Percentiles rank a stretch among this genome's conserved stretches.
phyloP scores from a whole-genome alignment of 225 moss, liverwort and hornwort genomes.

The Ulota crispa region DNA sequence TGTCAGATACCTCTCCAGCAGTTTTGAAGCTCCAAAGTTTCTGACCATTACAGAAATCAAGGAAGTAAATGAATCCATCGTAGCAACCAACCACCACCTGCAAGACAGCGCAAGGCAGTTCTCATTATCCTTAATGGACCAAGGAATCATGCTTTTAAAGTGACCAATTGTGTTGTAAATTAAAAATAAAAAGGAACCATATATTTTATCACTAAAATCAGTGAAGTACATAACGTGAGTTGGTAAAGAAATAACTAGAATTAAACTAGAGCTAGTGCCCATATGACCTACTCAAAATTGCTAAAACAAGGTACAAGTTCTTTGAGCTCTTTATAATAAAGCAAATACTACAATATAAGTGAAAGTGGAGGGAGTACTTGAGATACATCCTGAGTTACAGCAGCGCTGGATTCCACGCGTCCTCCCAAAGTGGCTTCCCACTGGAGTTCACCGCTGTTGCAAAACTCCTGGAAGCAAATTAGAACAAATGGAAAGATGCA shows the following conservation, averaged over 20 bases:
- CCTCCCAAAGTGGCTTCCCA: slow-evolving; percentile 47
- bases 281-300: too few relatives aligned
- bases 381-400: slow-evolving; percentile 38
- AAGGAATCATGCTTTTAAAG: too few relatives aligned
- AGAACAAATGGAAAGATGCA: background rate
- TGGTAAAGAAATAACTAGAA: too few relatives aligned
- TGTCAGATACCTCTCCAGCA: slow-evolving; percentile 41
- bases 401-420: slow-evolving; percentile 48
- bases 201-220: too few relatives aligned
- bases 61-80: slow-evolving; percentile 52
- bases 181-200: too few relatives aligned
- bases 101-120: background rate
- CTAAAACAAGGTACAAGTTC: background rate
- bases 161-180: too few relatives aligned
- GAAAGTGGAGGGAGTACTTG: slow-evolving; percentile 29
- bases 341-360: background rate
- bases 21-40: slow-evolving; percentile 50
- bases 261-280: too few relatives aligned
- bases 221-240: too few relatives aligned
- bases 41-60: slow-evolving; percentile 37
- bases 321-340: background rate
- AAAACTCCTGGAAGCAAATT: slow-evolving; percentile 6
- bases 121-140: background rate
- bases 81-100: slow-evolving; percentile 57
- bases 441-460: slow-evolving; percentile 38